Conservation (phyloP, 2,329 filamentous ascomycete species). For the Monosporascus ibericus region DNA sequence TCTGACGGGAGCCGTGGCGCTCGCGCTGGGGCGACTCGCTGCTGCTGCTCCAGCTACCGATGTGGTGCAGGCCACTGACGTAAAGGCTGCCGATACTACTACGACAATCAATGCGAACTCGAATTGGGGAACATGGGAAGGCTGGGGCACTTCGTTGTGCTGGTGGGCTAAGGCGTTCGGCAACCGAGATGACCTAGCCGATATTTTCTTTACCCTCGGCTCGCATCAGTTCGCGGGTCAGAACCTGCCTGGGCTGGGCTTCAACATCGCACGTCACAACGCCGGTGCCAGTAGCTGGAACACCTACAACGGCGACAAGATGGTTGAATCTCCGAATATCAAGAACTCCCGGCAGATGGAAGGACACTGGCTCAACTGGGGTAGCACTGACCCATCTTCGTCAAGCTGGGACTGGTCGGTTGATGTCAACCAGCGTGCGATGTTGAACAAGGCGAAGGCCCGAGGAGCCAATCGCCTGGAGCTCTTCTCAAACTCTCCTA, state of each 20-base stretch:
- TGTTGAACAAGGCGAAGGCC: constrained; percentile 30
- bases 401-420: constrained; percentile 34
- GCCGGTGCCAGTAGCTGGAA: constrained; percentile 34
- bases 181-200: constrained; percentile 32
- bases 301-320: constrained; percentile 24
- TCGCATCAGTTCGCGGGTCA: constrained; percentile 22
- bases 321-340: constrained; percentile 32
- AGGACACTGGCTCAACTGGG: constrained; percentile 34
- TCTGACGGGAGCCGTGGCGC: background rate
- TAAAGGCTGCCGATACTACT: constrained; percentile 20
- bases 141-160: constrained; percentile 36
- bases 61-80: background rate
- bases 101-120: constrained; percentile 25
- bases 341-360: constrained; percentile 32
- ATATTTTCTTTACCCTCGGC: constrained; percentile 33
- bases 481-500: constrained; percentile 41
- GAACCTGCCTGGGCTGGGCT: constrained; percentile 31
- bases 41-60: background rate
- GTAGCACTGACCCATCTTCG: constrained; percentile 26
- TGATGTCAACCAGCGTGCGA: constrained; percentile 32
- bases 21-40: background rate
- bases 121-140: constrained; percentile 36
- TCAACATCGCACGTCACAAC: constrained; percentile 39
- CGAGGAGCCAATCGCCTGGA: constrained; percentile 31
- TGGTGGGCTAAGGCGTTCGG: constrained; percentile 39